These are phyloP conservation scores for Cladosporium cucumerinum DNA, from an alignment of 2,329 filamentous ascomycete species.

Conservation along the genomic window DNA sequence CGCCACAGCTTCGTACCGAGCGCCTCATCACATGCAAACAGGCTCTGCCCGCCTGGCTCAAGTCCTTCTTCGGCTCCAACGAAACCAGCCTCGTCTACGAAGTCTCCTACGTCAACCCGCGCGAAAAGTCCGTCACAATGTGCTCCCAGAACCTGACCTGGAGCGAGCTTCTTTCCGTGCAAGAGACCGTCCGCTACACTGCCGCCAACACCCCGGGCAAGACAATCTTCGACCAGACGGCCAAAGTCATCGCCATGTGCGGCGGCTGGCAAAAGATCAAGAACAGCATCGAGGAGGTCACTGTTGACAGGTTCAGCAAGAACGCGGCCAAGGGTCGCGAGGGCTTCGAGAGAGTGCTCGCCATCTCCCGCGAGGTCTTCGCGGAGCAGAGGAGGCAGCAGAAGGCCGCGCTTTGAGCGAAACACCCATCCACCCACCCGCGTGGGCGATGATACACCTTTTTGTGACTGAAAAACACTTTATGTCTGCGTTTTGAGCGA, in stretches of 20 bases:
- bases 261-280: constrained; percentile 97
- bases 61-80: constrained; percentile 71
- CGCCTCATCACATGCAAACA: constrained; percentile 63
- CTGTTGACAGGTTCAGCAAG: constrained; percentile 83
- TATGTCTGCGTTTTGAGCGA: constrained; percentile 14
- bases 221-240: constrained; percentile 85
- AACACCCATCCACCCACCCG: background rate
- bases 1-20: constrained; percentile 62
- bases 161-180: constrained; percentile 83
- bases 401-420: constrained; percentile 15
- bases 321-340: constrained; percentile 88
- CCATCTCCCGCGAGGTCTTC: constrained; percentile 89
- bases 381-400: constrained; percentile 75
- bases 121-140: constrained; percentile 86
- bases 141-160: constrained; percentile 92
- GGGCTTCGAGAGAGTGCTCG: constrained; percentile 90
- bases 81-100: constrained; percentile 90
- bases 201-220: constrained; percentile 42
- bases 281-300: constrained; percentile 91
- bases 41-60: constrained; percentile 75
- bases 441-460: background rate
- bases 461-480: background rate
- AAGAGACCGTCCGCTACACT: constrained; percentile 86
- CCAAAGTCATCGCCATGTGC: constrained; percentile 88
- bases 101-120: constrained; percentile 88